Percentiles rank a stretch among this genome's conserved stretches.
Evolutionary conservation across 1,284 basidiomycete species (phyloP).

Genomic region (Trichosporon ovoides): DNA sequence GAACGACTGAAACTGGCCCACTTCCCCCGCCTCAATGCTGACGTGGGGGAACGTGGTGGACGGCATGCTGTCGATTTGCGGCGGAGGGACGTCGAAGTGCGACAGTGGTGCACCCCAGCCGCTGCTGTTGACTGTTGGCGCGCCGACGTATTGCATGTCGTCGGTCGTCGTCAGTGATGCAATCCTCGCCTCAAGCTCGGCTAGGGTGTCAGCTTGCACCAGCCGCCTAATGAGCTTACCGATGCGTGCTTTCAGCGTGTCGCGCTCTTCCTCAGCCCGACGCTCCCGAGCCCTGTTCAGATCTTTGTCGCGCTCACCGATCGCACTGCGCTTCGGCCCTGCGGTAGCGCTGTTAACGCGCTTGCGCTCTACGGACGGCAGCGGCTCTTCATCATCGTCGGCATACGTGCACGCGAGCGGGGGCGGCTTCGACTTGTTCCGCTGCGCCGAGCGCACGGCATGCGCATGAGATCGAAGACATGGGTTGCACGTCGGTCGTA

Average conservation of each 20-base stretch:
- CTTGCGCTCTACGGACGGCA: slow-evolving; percentile 9
- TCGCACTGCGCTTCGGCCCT: slow-evolving; percentile 10
- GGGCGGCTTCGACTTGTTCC: slow-evolving; percentile 30
- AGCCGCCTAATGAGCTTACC: slow-evolving; percentile 11
- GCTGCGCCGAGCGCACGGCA: slow-evolving; percentile 37
- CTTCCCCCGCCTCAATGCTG: slow-evolving; percentile 15
- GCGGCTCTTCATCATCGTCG: slow-evolving; percentile 19
- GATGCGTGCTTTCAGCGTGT: slow-evolving; percentile 27
- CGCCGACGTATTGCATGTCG: background rate
- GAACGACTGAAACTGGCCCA: slow-evolving; percentile 19
- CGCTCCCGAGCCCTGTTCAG: slow-evolving; percentile 23
- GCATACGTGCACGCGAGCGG: slow-evolving; percentile 37
- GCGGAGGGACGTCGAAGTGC: slow-evolving; percentile 2
- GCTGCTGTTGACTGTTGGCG: background rate
- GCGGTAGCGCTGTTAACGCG: slow-evolving; percentile 1
- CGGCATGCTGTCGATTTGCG: slow-evolving; percentile 4
- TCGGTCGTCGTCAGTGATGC: slow-evolving; percentile 21
- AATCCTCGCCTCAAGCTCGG: slow-evolving; percentile 38
- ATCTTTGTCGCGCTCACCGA: slow-evolving; percentile 11
- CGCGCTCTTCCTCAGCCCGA: slow-evolving; percentile 30
- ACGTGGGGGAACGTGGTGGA: slow-evolving; percentile 7
- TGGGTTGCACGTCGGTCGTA: slow-evolving; percentile 37
- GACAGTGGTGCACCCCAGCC: slow-evolving; percentile 11
- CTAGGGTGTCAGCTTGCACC: slow-evolving; percentile 15
- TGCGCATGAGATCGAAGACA: slow-evolving; percentile 45